Base-by-base conservation (phyloP, 2,329 filamentous ascomycete species). In the Cercospora sesami region DNA sequence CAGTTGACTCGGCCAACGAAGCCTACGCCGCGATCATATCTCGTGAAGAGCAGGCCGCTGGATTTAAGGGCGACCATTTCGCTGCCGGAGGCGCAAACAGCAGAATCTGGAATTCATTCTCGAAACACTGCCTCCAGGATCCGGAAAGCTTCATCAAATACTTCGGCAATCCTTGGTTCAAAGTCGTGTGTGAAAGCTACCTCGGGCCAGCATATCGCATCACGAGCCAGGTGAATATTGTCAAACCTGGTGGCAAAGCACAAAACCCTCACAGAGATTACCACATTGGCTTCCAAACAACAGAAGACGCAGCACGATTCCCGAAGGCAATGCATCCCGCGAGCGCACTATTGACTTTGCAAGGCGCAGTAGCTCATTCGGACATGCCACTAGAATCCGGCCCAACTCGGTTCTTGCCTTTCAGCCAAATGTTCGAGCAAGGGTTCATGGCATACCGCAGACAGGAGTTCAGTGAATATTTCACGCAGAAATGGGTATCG, bases 31-130 rank as follows among this genome's bases (percentile, higher is more conserved):
- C 72, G 2, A 87, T 88, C 68, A 86, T 88, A 75, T 75, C 78
- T 3, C 72, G 74, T 9, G 83, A 87, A 75, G 75, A 74, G 30
- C 71, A 77, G 31, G 72, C 73, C 23, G 75, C 75, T 26, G 60
- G 68, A 18, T 68, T 76, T 1, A 83, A 84, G 62, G 87, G 87
- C 23, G 87, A 90, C 75, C 87, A 90, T 73, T 90, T 90, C 75
- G 86, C 87, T 1, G 77, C 81, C 4, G 80, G 81, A 2, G 84
- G 84, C 23, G 81, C 82, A 26, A 90, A 90, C 73, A 81, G 85
- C 64, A 83, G 88, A 9, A 88, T 90, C 78, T 90, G 87, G 87
- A 90, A 90, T 78, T 87, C 87, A 0, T 87, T 89, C 77, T 83
- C 83, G 69, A 90, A 90, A 73, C 87, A 89, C 73, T 84, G 82